Conservation (phyloP, 2,329 filamentous ascomycete species). For the Neopestalotiopsis rosae region DNA sequence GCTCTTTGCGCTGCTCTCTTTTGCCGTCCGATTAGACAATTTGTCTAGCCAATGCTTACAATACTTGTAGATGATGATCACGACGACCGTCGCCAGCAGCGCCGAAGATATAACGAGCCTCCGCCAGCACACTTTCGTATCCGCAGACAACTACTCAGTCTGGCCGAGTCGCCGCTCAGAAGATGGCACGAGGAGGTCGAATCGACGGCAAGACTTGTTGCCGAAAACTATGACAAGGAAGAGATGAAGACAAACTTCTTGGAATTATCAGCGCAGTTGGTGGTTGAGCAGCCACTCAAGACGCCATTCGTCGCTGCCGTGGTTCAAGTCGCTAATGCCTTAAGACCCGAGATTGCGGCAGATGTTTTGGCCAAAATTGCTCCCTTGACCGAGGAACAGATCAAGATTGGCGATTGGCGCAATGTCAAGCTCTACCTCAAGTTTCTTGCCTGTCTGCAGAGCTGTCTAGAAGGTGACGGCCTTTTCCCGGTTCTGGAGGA, state of each 20-base stretch:
- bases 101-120: slow-evolving; percentile 74
- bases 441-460: slow-evolving; percentile 86
- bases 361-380: slow-evolving; percentile 71
- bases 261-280: slow-evolving; percentile 75
- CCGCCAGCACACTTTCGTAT: slow-evolving; percentile 66
- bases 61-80: slow-evolving; percentile 68
- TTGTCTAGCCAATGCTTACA: slow-evolving; percentile 31
- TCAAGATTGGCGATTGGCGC: slow-evolving; percentile 81
- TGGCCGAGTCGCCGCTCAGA: slow-evolving; percentile 82
- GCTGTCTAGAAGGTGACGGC: slow-evolving; percentile 80
- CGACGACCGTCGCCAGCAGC: slow-evolving; percentile 74
- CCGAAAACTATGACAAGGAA: slow-evolving; percentile 85
- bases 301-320: slow-evolving; percentile 93
- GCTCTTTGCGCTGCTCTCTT: background rate
- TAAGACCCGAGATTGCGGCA: slow-evolving; percentile 75
- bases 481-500: slow-evolving; percentile 86
- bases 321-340: slow-evolving; percentile 77
- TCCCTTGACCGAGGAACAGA: slow-evolving; percentile 66
- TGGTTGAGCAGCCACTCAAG: slow-evolving; percentile 93
- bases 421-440: slow-evolving; percentile 90
- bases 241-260: slow-evolving; percentile 77
- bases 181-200: slow-evolving; percentile 80
- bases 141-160: slow-evolving; percentile 77
- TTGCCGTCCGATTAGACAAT: background rate
- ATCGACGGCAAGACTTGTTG: slow-evolving; percentile 75